Evolutionary conservation across 768 basidiomycete genomes (phyloP), one percentile per base, ranked within the genome.

Genomic region (Trametes cingulata): DNA sequence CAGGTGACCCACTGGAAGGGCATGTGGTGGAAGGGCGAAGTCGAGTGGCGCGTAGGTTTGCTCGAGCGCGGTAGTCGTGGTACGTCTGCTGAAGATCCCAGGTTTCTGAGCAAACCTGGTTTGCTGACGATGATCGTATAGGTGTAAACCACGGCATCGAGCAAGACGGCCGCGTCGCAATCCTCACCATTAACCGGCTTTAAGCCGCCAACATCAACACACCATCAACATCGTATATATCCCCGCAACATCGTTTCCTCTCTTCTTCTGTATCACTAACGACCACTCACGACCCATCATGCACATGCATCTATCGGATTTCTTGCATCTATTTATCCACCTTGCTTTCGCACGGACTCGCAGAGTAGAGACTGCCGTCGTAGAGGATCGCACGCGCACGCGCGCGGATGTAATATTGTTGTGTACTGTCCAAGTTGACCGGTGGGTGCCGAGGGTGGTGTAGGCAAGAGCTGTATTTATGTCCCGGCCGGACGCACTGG

Each of bases 91-190:
- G n/a, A n/a, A n/a, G n/a, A n/a, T n/a, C n/a, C n/a, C n/a, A n/a
- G n/a, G n/a, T n/a, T n/a, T n/a, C n/a, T n/a, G n/a, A n/a, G n/a
- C n/a, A n/a, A n/a, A n/a, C n/a, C n/a, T n/a, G n/a, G n/a, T 6
- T 13, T 61, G 42, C 43, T 46, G 24, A 50, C 2, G 12, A n/a
- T 40, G 13, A 27, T n/a, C 40, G 9, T 13, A 39, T 65, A 91
- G 91, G 89, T 58, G 81, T 91, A 35, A 93, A 90, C 68, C 93
- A 93, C 69, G 86, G 81, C 51, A 94, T 95, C 43, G 75, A 82
- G 12, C 88, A 91, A 69, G 93, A 94, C 68, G 92, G 92, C 7
- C 81, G 81, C 25, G 81, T 92, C 17, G 92, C 93, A n/a, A 75
- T 94, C 29, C 76, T 93, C 41, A 93, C 87, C 5, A 85, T 93